Evolutionary conservation across 169 alveolate genomes (phyloP), one percentile per base, ranked within the genome.

Genomic region (Blepharisma undulans): DNA sequence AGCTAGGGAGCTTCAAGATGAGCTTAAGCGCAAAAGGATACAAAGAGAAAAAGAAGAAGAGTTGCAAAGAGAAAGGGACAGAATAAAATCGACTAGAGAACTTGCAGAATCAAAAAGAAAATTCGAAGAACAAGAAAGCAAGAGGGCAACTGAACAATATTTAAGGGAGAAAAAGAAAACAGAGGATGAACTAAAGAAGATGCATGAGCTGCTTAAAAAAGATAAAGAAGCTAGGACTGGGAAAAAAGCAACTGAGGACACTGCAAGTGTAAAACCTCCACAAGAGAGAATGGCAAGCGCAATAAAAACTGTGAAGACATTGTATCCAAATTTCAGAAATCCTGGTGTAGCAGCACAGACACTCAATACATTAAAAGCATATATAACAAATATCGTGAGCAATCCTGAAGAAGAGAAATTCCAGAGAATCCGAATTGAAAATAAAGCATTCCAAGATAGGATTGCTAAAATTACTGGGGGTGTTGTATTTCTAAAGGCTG

Each of bases 261-360:
- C 72, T 25, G 88, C 91, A 60, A 12, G 72, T 32, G 80, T 89
- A 84, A 82, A 71, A 33, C 87, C 92, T n/a, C 84, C 93, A 33
- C 61, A 76, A 29, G 97, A 94, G 36, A 34, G 48, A 76, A 93
- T 93, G 29, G 84, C 86, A 78, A 93, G 90, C 22, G 93, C 93
- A 4, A 16, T 93, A 0, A 94, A 94, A 48, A 87, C 93, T 7
- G 88, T 94, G 10, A 89, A 84, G n/a, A 94, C 95, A 3, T 59
- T 94, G 1, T 94, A 94, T 74, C 94, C 95, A 30, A 94, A 92
- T 34, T 95, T 91, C 81, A 92, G 95, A 81, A 84, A 86, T 30
- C 97, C 97, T 21, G 97, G 97, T 19, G 95, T 94, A n/a, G 97
- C 97, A 4, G 87, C 84, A 72, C 91, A 93, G 34, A 61, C 92